These are phyloP conservation scores for Cryoendolithus antarcticus DNA, from an alignment of 2,329 filamentous ascomycete genomes.

Conservation along the genomic window DNA sequence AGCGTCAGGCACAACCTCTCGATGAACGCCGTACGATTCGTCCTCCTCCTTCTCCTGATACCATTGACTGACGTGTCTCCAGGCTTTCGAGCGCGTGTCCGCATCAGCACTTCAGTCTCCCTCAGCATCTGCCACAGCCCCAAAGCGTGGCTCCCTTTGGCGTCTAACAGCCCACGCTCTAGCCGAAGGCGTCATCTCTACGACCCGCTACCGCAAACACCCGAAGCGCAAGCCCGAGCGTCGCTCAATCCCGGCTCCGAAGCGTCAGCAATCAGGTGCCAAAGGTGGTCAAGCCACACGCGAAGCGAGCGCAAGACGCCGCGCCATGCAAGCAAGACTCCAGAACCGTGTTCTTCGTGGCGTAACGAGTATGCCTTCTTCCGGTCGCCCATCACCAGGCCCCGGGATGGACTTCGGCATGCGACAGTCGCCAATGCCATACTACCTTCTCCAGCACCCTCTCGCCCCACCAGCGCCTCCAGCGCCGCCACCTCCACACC, in stretches of 20 bases:
- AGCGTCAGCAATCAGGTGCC: constrained; percentile 33
- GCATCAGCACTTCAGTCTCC: constrained; percentile 8
- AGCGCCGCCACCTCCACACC: no score
- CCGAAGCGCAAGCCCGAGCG: constrained; percentile 28
- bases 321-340: constrained; percentile 2
- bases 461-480: no score
- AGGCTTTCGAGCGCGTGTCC: constrained; percentile 46
- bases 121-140: constrained; percentile 21
- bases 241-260: constrained; percentile 20
- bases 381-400: no score
- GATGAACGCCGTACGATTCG: constrained; percentile 65
- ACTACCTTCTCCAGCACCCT: no score
- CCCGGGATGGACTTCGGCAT: no score
- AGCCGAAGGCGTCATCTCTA: constrained; percentile 64
- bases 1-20: constrained; percentile 91
- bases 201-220: constrained; percentile 49
- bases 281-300: constrained; percentile 33
- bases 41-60: no score
- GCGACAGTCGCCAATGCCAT: no score
- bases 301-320: constrained; percentile 9
- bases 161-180: constrained; percentile 59
- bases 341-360: no score
- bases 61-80: constrained; percentile 1
- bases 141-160: constrained; percentile 65
- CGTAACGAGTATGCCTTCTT: no score